These are phyloP conservation scores for Dendrocalamus sinicus DNA, from an alignment of 176 grass and related monocot species.

Conservation along the genomic window DNA sequence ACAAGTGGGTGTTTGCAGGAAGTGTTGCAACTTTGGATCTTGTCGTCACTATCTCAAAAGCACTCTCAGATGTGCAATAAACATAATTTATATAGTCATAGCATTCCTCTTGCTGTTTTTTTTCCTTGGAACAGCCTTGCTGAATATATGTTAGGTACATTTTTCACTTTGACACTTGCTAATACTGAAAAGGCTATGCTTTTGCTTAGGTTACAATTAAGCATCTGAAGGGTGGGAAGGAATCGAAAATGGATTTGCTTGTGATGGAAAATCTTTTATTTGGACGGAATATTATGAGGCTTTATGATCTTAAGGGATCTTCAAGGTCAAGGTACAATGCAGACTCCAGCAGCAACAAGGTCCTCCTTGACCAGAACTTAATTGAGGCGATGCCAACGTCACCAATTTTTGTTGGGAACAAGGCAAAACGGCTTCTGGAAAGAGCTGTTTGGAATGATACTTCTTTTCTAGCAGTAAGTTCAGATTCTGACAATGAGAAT, in stretches of 20 bases:
- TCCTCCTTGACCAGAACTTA: slow-evolving; percentile 99
- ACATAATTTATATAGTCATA: neutral
- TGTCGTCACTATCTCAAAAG: neutral
- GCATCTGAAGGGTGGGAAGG: slow-evolving; percentile 85
- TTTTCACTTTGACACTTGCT: neutral
- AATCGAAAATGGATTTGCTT: slow-evolving; percentile 92
- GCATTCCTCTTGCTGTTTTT: neutral
- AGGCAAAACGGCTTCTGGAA: slow-evolving; percentile 89
- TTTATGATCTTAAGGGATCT: slow-evolving; percentile 98
- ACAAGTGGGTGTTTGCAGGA: neutral
- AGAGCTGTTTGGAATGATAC: slow-evolving; percentile 99
- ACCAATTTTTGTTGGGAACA: slow-evolving; percentile 99
- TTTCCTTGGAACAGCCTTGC: neutral
- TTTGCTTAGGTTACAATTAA: slow-evolving; percentile 84
- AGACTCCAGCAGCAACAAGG: slow-evolving; percentile 86
- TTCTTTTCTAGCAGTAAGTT: slow-evolving; percentile 93
- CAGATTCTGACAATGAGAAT: slow-evolving; percentile 1
- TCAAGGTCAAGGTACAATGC: slow-evolving; percentile 95
- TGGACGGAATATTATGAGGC: slow-evolving; percentile 80
- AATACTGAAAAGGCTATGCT: slow-evolving; percentile 36
- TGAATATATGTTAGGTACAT: neutral
- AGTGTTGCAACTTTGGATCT: slow-evolving; percentile 1
- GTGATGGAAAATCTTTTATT: slow-evolving; percentile 99
- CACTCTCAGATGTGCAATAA: neutral
- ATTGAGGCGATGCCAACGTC: slow-evolving; percentile 98